Base-by-base conservation (phyloP, 106 monocot genomes). In the Acanthochlamys bracteata region DNA sequence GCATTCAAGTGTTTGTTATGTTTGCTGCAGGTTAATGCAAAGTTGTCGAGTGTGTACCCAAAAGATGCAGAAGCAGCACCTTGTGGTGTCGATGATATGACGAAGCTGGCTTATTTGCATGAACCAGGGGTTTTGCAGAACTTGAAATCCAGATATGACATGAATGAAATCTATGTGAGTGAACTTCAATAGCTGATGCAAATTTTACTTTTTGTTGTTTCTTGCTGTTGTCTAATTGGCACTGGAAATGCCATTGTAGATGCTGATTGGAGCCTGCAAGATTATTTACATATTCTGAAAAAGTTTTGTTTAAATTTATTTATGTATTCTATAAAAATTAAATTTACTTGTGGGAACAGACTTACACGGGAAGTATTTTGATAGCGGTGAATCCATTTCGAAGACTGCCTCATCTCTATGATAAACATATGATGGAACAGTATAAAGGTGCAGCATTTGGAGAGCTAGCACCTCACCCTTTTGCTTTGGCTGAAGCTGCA, bases 21-120 rank as follows among this genome's bases (percentile, higher is more conserved):
- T 19, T 7, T n/a, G n/a, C n/a, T n/a, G 13, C 56, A 84, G 84
- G 70, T 84, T 57, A 56, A 24, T 52, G 73, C 62, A 11, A 75
- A 79, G 23, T 54, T 59, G 19, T 73, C 76, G 14, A 57, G 10
- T 58, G 57, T 76, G 20, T 79, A 73, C 52, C 75, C 72, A 15
- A 80, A 84, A 24, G 84, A 84, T 43, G 56, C 84, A 15, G 84
- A 84, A 73, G 84, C 79, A 39, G 59, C 73, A 14, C 72, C 79
- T 25, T 84, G 79, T 71, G 84, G 84, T 53, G 84, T 84, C 17
- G 84, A 84, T 68, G 84, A 84, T 69, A 84, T 84, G 84, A 84
- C 84, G 22, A 84, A 71, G 61, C 75, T 84, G 52, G 76, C 84
- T 33, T 84, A 84, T 66, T 64, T 84, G 69, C 79, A 84, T 45